Conservation (phyloP, 129 eudicot species). For the Escallonia rubra region DNA sequence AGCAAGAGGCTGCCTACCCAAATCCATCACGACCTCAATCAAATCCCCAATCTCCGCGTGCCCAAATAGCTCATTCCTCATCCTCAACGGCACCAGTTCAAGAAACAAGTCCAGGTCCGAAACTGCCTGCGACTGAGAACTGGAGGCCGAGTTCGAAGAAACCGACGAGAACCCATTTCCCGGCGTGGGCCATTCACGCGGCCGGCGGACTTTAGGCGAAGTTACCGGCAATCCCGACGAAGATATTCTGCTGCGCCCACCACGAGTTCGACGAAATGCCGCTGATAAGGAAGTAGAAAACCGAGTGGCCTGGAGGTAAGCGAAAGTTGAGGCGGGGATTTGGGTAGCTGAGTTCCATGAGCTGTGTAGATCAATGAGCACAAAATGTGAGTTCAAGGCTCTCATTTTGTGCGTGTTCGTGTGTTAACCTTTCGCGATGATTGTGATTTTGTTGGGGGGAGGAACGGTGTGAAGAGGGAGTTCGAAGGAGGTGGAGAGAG, state of each 20-base stretch:
- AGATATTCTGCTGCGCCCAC: slow-evolving; percentile 30
- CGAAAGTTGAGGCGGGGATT: slow-evolving; percentile 40
- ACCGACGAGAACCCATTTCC: slow-evolving; percentile 65
- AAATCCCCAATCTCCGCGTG: slow-evolving; percentile 66
- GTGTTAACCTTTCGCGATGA: not conserved
- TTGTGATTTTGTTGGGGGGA: not conserved
- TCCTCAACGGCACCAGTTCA: slow-evolving; percentile 75
- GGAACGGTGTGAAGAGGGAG: not conserved
- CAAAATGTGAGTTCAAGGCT: slow-evolving; percentile 55
- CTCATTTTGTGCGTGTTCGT: slow-evolving; percentile 33
- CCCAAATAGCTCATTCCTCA: slow-evolving; percentile 63
- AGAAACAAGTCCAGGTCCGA: slow-evolving; percentile 80
- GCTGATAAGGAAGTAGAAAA: slow-evolving; percentile 39
- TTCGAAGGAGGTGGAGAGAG: slow-evolving; percentile 11
- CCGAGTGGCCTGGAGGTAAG: slow-evolving; percentile 26
- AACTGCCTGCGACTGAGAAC: slow-evolving; percentile 40
- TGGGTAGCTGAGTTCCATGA: slow-evolving; percentile 65
- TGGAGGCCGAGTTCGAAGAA: slow-evolving; percentile 33
- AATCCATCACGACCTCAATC: slow-evolving; percentile 96
- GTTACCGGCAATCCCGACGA: slow-evolving; percentile 40
- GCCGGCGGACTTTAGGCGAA: slow-evolving; percentile 67
- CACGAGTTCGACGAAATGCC: slow-evolving; percentile 80
- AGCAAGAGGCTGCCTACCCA: slow-evolving; percentile 90
- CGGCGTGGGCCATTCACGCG: slow-evolving; percentile 39
- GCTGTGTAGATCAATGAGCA: slow-evolving; percentile 67